Base-by-base conservation (phyloP, 495 filamentous ascomycete species). In the Pyronema omphalodes region DNA sequence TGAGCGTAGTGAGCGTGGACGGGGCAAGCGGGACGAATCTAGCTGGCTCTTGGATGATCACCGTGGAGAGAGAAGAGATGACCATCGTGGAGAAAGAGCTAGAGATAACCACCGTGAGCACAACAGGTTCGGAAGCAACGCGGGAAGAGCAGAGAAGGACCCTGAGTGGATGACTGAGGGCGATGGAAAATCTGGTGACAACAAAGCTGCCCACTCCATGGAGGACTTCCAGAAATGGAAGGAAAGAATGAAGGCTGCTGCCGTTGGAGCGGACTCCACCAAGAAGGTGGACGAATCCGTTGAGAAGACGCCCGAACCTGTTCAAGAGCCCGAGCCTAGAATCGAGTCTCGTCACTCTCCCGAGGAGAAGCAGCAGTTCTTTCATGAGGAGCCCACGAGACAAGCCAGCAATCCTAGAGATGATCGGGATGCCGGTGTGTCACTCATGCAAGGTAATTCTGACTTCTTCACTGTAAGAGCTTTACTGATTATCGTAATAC, bases 181-280 rank as follows among this genome's bases (percentile, higher is more conserved):
- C 4, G 78, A 84, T 53, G 81, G 79, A 36, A 77, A 78, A 39
- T 84, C 82, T 47, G 76, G 81, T 48, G 84, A 83, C 63, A 93
- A 84, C 8, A 81, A 84, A 62, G 52, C 51, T 29, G 63, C 52
- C 19, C 62, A 61, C 56, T 66, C 63, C 15, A 66, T 66, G 62
- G 87, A 93, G 61, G 87, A 96, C 53, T 96, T 98, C 66, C 82
- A 94, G 68, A 82, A 82, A 55, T 98, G 93, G 79, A 94, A 95
- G 70, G 85, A 91, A 58, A 73, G 71, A 48, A 93, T 93, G 88
- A 94, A 89, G 66, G 79, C 81, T 29, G 58, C 59, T 63, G 63
- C 64, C 66, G 37, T 9, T 41, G 14, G 35, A 2, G 15, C 35
- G 3, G 50, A 40, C 9, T 1, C 11, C 8, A 34, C 35, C 8